Percentiles rank a stretch among this genome's conserved stretches.
Conservation (phyloP, 306 rosid species). For the Cucurbita moschata region DNA sequence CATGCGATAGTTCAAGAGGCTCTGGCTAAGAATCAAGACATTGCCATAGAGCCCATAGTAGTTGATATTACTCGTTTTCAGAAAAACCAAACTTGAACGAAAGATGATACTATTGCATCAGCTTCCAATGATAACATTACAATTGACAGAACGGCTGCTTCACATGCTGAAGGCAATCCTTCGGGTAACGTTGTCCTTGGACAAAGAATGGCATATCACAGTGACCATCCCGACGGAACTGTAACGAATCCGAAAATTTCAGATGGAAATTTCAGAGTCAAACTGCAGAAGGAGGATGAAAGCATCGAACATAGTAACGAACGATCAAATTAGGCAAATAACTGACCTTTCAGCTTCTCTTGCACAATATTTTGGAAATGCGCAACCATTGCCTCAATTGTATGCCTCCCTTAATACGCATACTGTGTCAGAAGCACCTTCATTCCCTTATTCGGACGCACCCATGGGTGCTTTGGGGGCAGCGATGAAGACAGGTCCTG, state of each 20-base stretch:
- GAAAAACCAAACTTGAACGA: slow-evolving; percentile 18
- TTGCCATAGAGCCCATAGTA: slow-evolving; percentile 24
- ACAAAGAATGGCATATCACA: slow-evolving; percentile 35
- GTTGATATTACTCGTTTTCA: slow-evolving; percentile 17
- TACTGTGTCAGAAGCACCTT: slow-evolving; percentile 20
- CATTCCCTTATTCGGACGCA: slow-evolving; percentile 33
- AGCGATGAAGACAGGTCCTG: slow-evolving; percentile 29
- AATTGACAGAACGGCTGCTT: slow-evolving; percentile 16
- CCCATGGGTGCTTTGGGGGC: slow-evolving; percentile 29
- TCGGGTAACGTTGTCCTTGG: slow-evolving; percentile 20
- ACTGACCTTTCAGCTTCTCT: slow-evolving; percentile 66
- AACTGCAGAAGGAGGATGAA: slow-evolving; percentile 32
- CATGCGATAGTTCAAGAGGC: slow-evolving; percentile 28
- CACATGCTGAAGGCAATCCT: slow-evolving; percentile 21
- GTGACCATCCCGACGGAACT: slow-evolving; percentile 30
- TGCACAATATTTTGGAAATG: slow-evolving; percentile 63
- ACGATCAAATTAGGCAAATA: slow-evolving; percentile 47
- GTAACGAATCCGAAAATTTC: slow-evolving; percentile 26
- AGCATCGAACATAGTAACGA: slow-evolving; percentile 31
- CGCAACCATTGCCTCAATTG: slow-evolving; percentile 62
- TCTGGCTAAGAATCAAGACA: slow-evolving; percentile 20
- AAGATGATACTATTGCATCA: slow-evolving; percentile 24
- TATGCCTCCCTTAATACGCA: slow-evolving; percentile 59
- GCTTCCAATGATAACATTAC: slow-evolving; percentile 20
- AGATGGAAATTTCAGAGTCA: slow-evolving; percentile 26